Evolutionary conservation across 106 monocot species (phyloP).

Genomic region (Apostasia shenzhenica): DNA sequence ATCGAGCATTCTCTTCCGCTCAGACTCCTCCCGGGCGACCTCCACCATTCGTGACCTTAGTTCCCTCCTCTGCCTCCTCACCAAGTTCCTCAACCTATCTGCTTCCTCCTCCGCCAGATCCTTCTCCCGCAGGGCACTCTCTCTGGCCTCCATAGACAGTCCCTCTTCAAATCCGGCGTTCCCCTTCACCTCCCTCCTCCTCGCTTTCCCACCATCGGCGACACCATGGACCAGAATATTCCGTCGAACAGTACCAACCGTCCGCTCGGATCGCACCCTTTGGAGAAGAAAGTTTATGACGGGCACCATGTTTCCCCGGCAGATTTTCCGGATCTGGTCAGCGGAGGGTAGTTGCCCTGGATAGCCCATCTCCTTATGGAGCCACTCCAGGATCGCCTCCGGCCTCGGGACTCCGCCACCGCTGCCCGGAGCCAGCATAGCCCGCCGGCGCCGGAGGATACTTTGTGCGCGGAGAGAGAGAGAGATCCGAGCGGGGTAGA

Average conservation of each 20-base stretch:
- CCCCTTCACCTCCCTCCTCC: conserved; percentile 23
- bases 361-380: conserved; percentile 94
- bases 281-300: conserved; percentile 79
- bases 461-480: not conserved
- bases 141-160: conserved; percentile 25
- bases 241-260: conserved; percentile 52
- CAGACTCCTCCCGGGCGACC: conserved; percentile 71
- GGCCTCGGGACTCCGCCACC: conserved; percentile 24
- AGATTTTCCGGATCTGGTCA: conserved; percentile 85
- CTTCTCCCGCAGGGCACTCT: conserved; percentile 56
- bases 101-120: conserved; percentile 77
- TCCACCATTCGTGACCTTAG: conserved; percentile 63
- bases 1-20: conserved; percentile 66
- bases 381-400: conserved; percentile 90
- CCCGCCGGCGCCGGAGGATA: not conserved
- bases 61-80: conserved; percentile 78
- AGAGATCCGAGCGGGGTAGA: not conserved
- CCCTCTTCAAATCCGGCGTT: conserved; percentile 6
- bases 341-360: conserved; percentile 56
- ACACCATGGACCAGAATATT: conserved; percentile 86
- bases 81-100: conserved; percentile 54
- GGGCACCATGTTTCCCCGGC: conserved; percentile 92
- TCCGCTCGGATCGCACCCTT: conserved; percentile 77
- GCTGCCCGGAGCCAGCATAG: conserved; percentile 31
- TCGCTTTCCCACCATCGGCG: conserved; percentile 8